Conservation (phyloP, 805 yeast species). For the Barnettozyma wickerhamii region DNA sequence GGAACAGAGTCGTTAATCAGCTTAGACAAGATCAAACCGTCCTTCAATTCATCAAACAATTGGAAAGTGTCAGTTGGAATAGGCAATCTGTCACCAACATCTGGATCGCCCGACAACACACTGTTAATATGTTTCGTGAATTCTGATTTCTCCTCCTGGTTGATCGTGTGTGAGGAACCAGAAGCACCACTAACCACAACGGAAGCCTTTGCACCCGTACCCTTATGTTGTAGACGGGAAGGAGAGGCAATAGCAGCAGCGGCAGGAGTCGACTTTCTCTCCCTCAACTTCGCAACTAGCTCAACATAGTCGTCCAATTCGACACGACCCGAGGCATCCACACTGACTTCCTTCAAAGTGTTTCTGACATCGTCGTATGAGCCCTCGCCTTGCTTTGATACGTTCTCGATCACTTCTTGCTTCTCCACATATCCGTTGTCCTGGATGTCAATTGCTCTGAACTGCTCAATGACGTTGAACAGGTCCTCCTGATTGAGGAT, state of each 20-base stretch:
- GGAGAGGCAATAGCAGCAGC: conserved; percentile 26
- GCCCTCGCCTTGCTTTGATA: conserved; percentile 73
- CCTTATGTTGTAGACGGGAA: conserved; percentile 40
- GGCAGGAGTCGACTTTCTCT: conserved; percentile 32
- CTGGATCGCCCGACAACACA: conserved; percentile 83
- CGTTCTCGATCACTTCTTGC: conserved; percentile 80
- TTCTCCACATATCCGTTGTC: conserved; percentile 95
- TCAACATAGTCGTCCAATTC: conserved; percentile 93
- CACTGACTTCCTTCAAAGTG: conserved; percentile 83
- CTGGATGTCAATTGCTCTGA: conserved; percentile 79
- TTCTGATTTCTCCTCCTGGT: conserved; percentile 94
- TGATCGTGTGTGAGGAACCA: conserved; percentile 93
- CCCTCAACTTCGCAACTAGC: conserved; percentile 76
- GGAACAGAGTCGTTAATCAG: conserved; percentile 97
- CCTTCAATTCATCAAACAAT: conserved; percentile 93
- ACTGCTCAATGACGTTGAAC: conserved; percentile 79
- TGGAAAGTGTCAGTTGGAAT: conserved; percentile 93
- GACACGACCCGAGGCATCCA: conserved; percentile 95
- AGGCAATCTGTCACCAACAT: conserved; percentile 81
- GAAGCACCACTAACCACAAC: conserved; percentile 85
- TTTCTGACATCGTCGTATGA: conserved; percentile 92
- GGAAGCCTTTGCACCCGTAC: conserved; percentile 58
- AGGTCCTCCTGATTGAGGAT: conserved; percentile 80
- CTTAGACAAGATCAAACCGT: conserved; percentile 88
- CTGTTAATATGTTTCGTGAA: conserved; percentile 94